Evolutionary conservation across 192 early-diverging fungal genomes (phyloP).

Genomic region (Entophlyctis luteolus): DNA sequence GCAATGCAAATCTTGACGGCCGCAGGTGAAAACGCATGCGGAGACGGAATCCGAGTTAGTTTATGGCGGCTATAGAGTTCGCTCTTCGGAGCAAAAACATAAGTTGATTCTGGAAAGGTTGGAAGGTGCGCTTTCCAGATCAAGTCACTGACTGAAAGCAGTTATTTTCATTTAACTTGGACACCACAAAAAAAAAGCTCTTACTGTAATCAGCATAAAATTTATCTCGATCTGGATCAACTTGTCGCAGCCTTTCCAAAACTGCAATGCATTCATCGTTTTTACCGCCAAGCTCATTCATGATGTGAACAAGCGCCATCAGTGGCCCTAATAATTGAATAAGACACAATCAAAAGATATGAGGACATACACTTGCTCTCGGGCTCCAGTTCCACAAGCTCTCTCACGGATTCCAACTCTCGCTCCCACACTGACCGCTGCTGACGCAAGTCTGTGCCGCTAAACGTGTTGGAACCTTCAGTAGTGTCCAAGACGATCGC

Average conservation of each 20-base stretch:
- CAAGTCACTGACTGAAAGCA: conserved; percentile 1
- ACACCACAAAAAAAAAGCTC: not conserved
- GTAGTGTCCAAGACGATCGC: no score
- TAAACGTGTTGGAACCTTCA: no score
- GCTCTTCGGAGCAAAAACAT: not conserved
- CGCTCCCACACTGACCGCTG: conserved; percentile 38
- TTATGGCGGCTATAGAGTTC: not conserved
- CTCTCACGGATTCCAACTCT: conserved; percentile 62
- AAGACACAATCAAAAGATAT: not conserved
- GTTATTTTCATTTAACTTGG: not conserved
- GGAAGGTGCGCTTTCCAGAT: not conserved
- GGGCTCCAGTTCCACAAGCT: conserved; percentile 73
- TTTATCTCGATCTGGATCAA: conserved; percentile 51
- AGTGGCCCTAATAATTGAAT: conserved; percentile 46
- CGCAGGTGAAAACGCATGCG: not conserved
- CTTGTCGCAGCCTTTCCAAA: conserved; percentile 45
- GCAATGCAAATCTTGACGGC: not conserved
- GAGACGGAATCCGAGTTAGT: not conserved
- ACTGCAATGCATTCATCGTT: conserved; percentile 43
- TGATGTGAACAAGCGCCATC: conserved; percentile 56
- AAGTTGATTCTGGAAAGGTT: not conserved
- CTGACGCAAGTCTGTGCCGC: conserved; percentile 15
- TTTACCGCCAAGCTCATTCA: conserved; percentile 40
- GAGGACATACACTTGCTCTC: conserved; percentile 71
- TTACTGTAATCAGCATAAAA: conserved; percentile 43